Base-by-base conservation (phyloP, 169 alveolate genomes). In the Miamiensis avidus region DNA sequence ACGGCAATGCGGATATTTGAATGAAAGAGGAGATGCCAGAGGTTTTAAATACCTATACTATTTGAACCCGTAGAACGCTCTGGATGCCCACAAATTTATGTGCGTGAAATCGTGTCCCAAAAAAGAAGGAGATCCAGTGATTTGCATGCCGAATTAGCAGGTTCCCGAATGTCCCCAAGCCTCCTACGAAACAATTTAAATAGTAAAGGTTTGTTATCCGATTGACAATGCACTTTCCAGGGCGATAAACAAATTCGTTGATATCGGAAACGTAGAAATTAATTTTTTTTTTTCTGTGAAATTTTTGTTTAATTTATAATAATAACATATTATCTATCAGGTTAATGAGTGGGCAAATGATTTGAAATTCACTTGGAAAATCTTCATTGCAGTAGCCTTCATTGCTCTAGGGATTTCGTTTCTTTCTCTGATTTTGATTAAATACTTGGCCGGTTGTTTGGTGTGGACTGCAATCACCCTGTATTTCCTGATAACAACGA, bases 331-430 rank as follows among this genome's bases (percentile, higher is more conserved):
- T 11, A 49, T 11, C 4, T 49, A 49, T 49, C 20, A 65, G 31
- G 28, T 65, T 29, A 76, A 79, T 29, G 34, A 79, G 64, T 79
- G 84, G 84, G 65, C 65, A 34, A 49, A 64, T 64, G 84, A 79
- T 29, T 16, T 79, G 0, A n/a, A 74, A 29, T 34, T 34, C 15
- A 49, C 84, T 64, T 79, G 84, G 84, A 75, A 75, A 25, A 30
- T 79, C 29, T 64, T 72, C 27, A 30, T 79, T 1, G 76, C 34
- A n/a, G 84, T 79, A 49, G 33, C 84, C 20, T n/a, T 34, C 1
- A 79, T 79, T 28, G 31, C 76, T 0, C 29, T 79, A n/a, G 31
- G 74, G 34, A 72, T 79, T 79, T 34, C 84, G 84, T 79, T 49
- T 20, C 20, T 49, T 11, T 11, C 69, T 49, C 20, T 49, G 20